Evolutionary conservation across 345 rosid species (phyloP), one percentile per base, ranked within the genome.

Genomic region (Draba incana): DNA sequence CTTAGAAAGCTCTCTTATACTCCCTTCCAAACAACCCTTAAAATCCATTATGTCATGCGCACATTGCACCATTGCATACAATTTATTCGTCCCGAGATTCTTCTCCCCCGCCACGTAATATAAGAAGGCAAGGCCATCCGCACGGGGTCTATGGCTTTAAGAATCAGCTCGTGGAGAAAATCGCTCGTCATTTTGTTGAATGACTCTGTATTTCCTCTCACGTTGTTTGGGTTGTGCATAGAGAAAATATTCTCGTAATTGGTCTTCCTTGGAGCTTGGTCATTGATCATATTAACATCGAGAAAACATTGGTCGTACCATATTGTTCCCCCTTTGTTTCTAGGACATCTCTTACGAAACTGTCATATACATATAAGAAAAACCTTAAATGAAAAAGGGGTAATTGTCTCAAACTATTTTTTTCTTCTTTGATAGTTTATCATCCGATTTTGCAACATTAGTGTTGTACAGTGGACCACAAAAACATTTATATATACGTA

Each of bases 271-370:
- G 57, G 57, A 0, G 38, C 5, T 28, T 3, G 57, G 35, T n/a
- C 16, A 4, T 78, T 8, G 2, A 20, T 4, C 16, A 72, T 47
- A 0, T 78, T 70, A 65, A 79, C 83, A 74, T 86, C 83, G 58
- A 86, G 45, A 20, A 82, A 65, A 51, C 92, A 87, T 27, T 82
- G 15, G 4, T 85, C 86, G 31, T 83, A 81, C 81, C 81, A 79
- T n/a, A 85, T 68, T 37, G 74, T 43, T 1, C 70, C 84, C 1
- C 47, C 70, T 61, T 74, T 82, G 74, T 74, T 27, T 52, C 25
- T 2, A 0, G 81, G 85, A 57, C 88, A 87, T 14, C 41, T 64
- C 49, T 66, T 59, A 42, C 57, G 64, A 38, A 39, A 4, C 62
- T 39, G 62, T 20, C 14, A 37, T 10, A 37, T 8, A 16, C 31